Conservation (phyloP, 495 filamentous ascomycete species). For the Penicillium riverlandense region DNA sequence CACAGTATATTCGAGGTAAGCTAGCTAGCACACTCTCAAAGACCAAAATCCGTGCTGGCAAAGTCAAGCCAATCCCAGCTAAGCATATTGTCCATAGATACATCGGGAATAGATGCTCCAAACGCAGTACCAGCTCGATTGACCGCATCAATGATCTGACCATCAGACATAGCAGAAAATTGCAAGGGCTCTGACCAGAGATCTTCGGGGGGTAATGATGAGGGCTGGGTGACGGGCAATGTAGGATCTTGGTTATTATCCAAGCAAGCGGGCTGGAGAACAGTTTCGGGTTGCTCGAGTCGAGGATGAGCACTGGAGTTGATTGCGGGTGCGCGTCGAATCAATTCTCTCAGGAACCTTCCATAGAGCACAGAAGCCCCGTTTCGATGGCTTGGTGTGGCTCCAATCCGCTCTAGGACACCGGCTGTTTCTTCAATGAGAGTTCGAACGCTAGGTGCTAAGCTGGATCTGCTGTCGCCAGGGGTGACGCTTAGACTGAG, state of each 20-base stretch:
- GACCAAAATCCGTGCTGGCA: constrained; percentile 39
- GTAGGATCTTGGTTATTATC: constrained; percentile 6
- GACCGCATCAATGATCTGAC: constrained; percentile 56
- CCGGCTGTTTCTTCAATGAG: constrained; percentile 64
- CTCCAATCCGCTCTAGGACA: constrained; percentile 62
- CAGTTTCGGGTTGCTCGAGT: constrained; percentile 5
- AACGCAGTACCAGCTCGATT: constrained; percentile 51
- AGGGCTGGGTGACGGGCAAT: constrained; percentile 7
- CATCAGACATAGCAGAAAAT: constrained; percentile 61
- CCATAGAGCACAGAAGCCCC: constrained; percentile 57
- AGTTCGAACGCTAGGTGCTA: constrained; percentile 60
- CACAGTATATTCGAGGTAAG: no score
- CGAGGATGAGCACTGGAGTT: constrained; percentile 1
- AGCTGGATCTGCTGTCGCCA: constrained; percentile 43
- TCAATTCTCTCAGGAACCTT: constrained; percentile 51
- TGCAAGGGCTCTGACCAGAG: constrained; percentile 50
- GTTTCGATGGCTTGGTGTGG: constrained; percentile 53
- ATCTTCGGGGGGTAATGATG: constrained; percentile 13
- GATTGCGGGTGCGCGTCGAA: constrained; percentile 31
- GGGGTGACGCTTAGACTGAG: constrained; percentile 55
- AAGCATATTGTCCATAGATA: constrained; percentile 48
- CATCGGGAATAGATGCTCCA: constrained; percentile 43
- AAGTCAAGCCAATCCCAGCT: constrained; percentile 56
- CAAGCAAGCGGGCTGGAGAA: constrained; percentile 10
- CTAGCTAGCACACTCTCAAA: constrained; percentile 4